Evolutionary conservation across 768 basidiomycete genomes (phyloP), one percentile per base, ranked within the genome.

Genomic region (Lactarius tabidus): DNA sequence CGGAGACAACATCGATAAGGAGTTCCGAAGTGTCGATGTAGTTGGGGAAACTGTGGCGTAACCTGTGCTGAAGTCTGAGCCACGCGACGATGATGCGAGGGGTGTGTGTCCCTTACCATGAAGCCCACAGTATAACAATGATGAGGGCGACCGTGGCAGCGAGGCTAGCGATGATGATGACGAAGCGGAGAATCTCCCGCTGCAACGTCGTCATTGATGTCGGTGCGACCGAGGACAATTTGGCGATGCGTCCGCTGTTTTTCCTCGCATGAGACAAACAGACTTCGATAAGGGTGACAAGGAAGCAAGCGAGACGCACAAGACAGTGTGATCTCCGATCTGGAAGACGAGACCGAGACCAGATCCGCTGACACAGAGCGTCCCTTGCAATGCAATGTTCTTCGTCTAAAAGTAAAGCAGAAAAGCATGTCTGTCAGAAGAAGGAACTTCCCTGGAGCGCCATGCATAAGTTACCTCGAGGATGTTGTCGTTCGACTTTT

Each of bases 301-400:
- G 2, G 35, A 12, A 3, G 18, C 29, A 73, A 38, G 77, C 74
- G n/a, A 38, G 17, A 41, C 78, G 70, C 77, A 81, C 67, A 84
- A 83, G 56, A 84, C 78, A 17, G 83, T 82, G 45, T 72, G 75
- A 66, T 84, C 82, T 9, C 83, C 83, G 2, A 79, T 80, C 45
- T 79, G 80, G 60, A 84, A 77, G 45, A 80, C 79, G 43, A 84
- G 69, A 1, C 83, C 83, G 1, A 74, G 60, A 12, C 82, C 82
- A n/a, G 77, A 80, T 35, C 82, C 82, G 63, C 74, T 78, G n/a
- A 80, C 77, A 63, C 82, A 82, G 54, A 81, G 79, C 3, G 83
- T 83, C 15, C 82, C 82, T 67, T 85, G 83, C 3, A 88, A 75
- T 10, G 82, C 85, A 59, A 87, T 80, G 71, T 87, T 87, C 66